Conservation (phyloP, 441 rosid species). For the Aquilaria agallochum region DNA sequence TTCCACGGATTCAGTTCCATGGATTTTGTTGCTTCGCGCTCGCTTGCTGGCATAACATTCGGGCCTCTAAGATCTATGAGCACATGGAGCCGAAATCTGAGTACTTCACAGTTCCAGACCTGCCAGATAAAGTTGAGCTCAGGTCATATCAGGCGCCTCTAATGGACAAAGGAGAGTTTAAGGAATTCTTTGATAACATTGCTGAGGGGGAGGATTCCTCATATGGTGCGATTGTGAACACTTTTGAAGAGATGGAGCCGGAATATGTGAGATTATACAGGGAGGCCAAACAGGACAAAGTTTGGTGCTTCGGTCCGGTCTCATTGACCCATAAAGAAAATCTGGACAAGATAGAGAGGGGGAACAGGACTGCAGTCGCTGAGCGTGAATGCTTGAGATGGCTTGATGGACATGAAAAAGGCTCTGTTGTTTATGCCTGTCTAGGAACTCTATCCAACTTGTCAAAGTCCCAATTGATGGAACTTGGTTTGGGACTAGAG, state of each 20-base stretch:
- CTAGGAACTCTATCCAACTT: slow-evolving; percentile 40
- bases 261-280: slow-evolving; percentile 21
- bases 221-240: slow-evolving; percentile 28
- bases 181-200: not conserved
- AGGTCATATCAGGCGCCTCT: too few species aligned
- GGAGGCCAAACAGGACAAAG: slow-evolving; percentile 20
- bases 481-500: slow-evolving; percentile 42
- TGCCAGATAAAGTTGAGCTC: too few species aligned
- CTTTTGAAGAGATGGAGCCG: slow-evolving; percentile 33
- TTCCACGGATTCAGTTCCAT: slow-evolving; percentile 27
- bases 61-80: not conserved
- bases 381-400: slow-evolving; percentile 25
- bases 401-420: slow-evolving; percentile 30
- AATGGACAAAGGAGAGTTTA: not conserved
- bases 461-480: slow-evolving; percentile 26
- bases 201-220: slow-evolving; percentile 18
- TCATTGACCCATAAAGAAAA: slow-evolving; percentile 30
- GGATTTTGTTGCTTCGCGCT: slow-evolving; percentile 29
- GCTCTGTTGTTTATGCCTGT: slow-evolving; percentile 41
- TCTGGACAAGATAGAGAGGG: slow-evolving; percentile 34
- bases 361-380: slow-evolving; percentile 23
- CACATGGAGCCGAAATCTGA: too few species aligned
- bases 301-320: slow-evolving; percentile 44
- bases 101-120: too few species aligned
- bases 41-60: slow-evolving; percentile 22